Evolutionary conservation across 805 yeast species (phyloP), one percentile per base, ranked within the genome.

Genomic region (Henningerozyma blattae): DNA sequence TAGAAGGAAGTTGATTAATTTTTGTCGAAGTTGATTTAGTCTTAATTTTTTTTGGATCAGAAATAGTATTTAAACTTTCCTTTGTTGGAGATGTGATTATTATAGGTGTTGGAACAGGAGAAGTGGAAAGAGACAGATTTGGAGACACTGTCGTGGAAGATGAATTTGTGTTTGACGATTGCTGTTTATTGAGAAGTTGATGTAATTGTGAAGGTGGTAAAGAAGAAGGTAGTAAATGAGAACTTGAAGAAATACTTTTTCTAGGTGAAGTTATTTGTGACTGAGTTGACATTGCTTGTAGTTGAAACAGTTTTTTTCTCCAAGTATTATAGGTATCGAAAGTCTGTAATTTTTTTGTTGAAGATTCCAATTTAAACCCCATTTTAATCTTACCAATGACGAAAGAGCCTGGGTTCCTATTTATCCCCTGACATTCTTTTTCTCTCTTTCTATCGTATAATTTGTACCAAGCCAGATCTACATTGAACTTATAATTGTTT

Each of bases 341-440:
- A 7, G 40, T 34, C 19, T 41, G 35, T 16, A 24, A 28, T 15
- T 43, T 39, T 26, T 39, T 46, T 13, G 43, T 30, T 22, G 32
- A 35, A 8, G 46, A 36, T 9, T 32, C 27, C 10, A 52, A 33
- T 15, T 35, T 34, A 27, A 53, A 44, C 2, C 43, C 49, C 18
- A 53, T 31, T 24, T 44, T 47, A 3, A 53, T 40, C 15, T 49
- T 51, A 7, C 57, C 57, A 6, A 47, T 36, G 5, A 40, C 39
- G 15, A 35, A 38, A 8, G 27, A 17, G 30, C 22, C 10, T 15
- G 19, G 14, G n/a, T 24, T 12, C 10, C 15, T 6, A 12, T n/a
- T 24, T n/a, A 24, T 30, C 14, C 42, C 31, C 24, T 30, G 32
- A 31, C 37, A 34, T 34, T 41, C 27, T 15, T 32, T 39, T 26